Base-by-base conservation (phyloP, 73 alveolate genomes). In the Uronychia setigera region DNA sequence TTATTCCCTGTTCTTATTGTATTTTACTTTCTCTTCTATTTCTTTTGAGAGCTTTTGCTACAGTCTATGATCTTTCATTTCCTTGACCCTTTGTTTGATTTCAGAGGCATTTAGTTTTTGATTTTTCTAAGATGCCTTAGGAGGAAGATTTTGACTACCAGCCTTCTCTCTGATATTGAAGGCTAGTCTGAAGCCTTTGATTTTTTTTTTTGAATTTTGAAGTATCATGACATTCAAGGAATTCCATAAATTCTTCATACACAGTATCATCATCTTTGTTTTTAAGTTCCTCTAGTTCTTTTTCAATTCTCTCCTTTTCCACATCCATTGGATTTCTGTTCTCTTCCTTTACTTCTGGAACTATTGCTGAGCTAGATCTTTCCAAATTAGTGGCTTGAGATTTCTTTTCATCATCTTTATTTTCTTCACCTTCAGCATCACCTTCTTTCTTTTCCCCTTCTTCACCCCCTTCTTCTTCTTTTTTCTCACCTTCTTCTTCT, bases 181-280 rank as follows among this genome's bases (percentile, higher is more conserved):
- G n/a, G 94, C 91, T 46, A 83, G 46, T 58, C 86, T 79, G 74
- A 77, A 88, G 32, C 94, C 94, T 35, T 88, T 88, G 31, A 88
- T 88, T 76, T 88, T 88, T 84, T 82, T 88, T 76, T 90, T 81
- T 5, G 19, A 46, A 5, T 0, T 32, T 83, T 0, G 79, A 29
- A n/a, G 84, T 90, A 75, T 88, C 94, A 76, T 88, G 90, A 76
- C 94, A 88, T 31, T 82, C 83, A 14, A 88, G 26, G 25, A 34
- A 88, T 5, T 74, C 90, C 25, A 76, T 30, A 1, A 82, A 27
- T 0, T 88, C 86, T 28, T 88, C 87, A 5, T 57, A 33, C 29
- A n/a, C 28, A 32, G 81, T 32, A 0, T 88, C 94, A 0, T 88
- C 86, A 1, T 77, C 74, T 57, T 88, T 82, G n/a, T 58, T 79